These are phyloP conservation scores for Litchi chinensis DNA, from an alignment of 345 rosid genomes.

Conservation along the genomic window DNA sequence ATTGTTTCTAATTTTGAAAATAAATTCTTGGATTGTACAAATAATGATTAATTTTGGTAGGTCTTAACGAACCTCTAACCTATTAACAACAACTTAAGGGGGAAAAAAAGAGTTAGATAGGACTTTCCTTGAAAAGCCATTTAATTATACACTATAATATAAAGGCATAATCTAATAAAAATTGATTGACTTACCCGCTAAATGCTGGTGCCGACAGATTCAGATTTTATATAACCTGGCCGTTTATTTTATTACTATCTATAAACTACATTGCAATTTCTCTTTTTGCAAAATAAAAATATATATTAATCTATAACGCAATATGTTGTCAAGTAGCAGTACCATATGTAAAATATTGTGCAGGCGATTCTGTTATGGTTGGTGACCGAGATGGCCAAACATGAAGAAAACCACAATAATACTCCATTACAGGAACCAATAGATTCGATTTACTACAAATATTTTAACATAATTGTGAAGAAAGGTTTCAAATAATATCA, in stretches of 20 bases:
- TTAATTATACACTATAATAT: too few relatives aligned
- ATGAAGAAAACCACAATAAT: constrained; percentile 30
- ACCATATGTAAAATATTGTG: background rate
- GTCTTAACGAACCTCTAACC: too few relatives aligned
- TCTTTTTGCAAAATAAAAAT: background rate
- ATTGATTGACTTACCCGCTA: too few relatives aligned
- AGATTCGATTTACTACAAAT: constrained; percentile 10
- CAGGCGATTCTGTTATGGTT: constrained; percentile 41
- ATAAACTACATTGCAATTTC: background rate
- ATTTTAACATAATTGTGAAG: constrained; percentile 1
- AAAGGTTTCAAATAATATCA: constrained; percentile 16
- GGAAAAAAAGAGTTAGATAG: too few relatives aligned
- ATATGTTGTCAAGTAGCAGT: constrained; percentile 6
- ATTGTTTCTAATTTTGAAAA: too few relatives aligned
- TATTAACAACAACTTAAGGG: too few relatives aligned
- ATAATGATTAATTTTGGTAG: too few relatives aligned
- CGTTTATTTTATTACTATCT: too few relatives aligned
- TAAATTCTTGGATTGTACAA: too few relatives aligned
- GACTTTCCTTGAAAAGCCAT: too few relatives aligned
- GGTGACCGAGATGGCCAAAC: constrained; percentile 51
- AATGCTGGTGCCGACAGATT: background rate
- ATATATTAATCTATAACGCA: background rate
- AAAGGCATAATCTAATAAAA: too few relatives aligned
- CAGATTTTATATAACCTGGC: background rate
- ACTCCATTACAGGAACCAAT: background rate